phyloP scores from a whole-genome alignment of 2,329 filamentous ascomycete genomes.

The Beauveria varroae region DNA sequence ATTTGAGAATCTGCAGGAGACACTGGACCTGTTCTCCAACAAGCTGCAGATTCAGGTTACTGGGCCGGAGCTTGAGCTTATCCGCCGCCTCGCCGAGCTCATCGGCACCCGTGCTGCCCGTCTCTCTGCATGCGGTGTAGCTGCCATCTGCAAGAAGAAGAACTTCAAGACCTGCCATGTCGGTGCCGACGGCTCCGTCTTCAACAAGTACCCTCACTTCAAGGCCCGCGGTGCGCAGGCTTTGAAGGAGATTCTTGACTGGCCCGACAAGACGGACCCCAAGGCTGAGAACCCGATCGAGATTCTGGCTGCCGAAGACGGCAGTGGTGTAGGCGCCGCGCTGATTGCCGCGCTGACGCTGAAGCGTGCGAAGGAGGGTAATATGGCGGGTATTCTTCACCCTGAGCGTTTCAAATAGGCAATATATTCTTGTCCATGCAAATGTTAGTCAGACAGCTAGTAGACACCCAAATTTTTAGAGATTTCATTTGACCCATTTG shows the following conservation, averaged over 20 bases:
- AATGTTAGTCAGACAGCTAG: background rate
- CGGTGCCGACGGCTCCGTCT: conserved; percentile 92
- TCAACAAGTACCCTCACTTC: conserved; percentile 99
- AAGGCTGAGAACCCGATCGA: conserved; percentile 81
- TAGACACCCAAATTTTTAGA: background rate
- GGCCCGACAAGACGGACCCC: conserved; percentile 60
- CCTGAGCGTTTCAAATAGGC: conserved; percentile 50
- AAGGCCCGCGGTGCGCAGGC: conserved; percentile 85
- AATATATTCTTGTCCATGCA: background rate
- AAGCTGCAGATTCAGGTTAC: conserved; percentile 66
- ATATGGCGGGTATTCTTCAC: conserved; percentile 56
- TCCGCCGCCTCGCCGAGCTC: conserved; percentile 81
- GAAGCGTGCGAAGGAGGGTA: conserved; percentile 56
- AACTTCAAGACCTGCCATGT: conserved; percentile 81
- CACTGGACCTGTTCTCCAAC: conserved; percentile 69
- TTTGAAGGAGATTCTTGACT: conserved; percentile 91
- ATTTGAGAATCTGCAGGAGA: conserved; percentile 91
- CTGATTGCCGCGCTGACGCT: conserved; percentile 74
- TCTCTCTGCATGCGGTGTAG: conserved; percentile 88
- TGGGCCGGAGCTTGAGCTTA: conserved; percentile 76
- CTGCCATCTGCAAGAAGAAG: conserved; percentile 97
- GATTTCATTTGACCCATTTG: background rate
- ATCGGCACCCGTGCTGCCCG: conserved; percentile 93
- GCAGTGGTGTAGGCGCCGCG: conserved; percentile 92
- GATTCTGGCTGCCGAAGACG: conserved; percentile 86